Conservation (phyloP, 129 eudicot genomes). For the Tagetes erecta region DNA sequence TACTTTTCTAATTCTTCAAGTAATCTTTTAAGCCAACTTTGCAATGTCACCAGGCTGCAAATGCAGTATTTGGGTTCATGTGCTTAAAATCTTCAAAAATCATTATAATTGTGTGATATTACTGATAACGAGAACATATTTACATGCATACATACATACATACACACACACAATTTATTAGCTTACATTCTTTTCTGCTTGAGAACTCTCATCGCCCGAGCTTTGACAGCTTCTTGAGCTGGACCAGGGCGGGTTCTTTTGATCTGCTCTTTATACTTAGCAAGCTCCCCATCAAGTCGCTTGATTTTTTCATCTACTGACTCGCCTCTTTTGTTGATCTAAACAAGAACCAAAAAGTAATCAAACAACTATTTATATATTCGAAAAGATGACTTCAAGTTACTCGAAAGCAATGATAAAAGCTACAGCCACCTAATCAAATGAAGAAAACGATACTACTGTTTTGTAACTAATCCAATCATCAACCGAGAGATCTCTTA, state of each 20-base stretch:
- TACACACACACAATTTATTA: background rate
- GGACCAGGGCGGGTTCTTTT: constrained; percentile 88
- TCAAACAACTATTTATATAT: background rate
- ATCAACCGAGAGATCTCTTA: background rate
- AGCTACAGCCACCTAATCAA: background rate
- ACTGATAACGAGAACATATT: too few species aligned
- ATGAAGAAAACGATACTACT: background rate
- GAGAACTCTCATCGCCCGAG: constrained; percentile 82
- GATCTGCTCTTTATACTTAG: constrained; percentile 65
- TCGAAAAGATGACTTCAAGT: background rate
- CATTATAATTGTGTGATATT: too few species aligned
- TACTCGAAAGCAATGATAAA: background rate
- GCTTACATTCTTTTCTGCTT: constrained; percentile 79
- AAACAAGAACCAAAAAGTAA: constrained; percentile 3
- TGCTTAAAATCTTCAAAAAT: background rate
- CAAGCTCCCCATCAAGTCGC: constrained; percentile 77
- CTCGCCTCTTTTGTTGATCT: constrained; percentile 92
- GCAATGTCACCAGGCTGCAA: background rate
- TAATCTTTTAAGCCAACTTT: background rate
- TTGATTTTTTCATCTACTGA: constrained; percentile 81
- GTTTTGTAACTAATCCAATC: background rate
- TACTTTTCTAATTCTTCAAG: background rate
- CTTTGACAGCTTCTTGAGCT: constrained; percentile 83
- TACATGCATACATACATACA: too few species aligned
- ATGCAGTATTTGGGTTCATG: background rate